Evolutionary conservation across 257 asterid species (phyloP).

Genomic region (Catharanthus roseus): DNA sequence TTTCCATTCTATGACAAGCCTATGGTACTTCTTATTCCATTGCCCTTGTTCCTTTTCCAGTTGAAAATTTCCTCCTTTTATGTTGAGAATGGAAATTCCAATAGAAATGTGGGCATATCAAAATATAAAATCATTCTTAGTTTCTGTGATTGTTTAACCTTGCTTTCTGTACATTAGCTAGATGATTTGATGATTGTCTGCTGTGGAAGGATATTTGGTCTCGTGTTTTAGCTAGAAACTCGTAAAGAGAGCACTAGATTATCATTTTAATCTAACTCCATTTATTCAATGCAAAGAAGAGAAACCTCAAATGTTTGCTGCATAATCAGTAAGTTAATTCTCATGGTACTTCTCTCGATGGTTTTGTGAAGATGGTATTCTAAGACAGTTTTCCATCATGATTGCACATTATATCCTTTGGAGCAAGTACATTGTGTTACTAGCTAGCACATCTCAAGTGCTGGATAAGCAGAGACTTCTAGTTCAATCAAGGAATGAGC

Average conservation of each 20-base stretch:
- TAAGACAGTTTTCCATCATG: background rate
- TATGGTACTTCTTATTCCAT: constrained; percentile 42
- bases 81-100: background rate
- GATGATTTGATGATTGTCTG: background rate
- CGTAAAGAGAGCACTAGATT: background rate
- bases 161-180: background rate
- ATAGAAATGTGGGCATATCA: background rate
- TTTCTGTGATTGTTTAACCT: background rate
- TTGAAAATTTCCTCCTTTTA: background rate
- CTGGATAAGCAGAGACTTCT: background rate
- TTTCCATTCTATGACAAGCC: constrained; percentile 95
- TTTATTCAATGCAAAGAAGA: background rate
- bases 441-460: background rate
- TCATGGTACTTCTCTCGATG: no score
- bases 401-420: background rate
- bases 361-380: no score
- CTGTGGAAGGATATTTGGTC: background rate
- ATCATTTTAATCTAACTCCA: background rate
- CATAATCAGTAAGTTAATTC: background rate
- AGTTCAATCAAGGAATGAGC: background rate
- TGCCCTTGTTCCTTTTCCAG: background rate
- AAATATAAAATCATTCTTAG: background rate
- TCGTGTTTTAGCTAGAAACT: no score
- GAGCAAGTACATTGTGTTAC: background rate
- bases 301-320: background rate